Evolutionary conservation across 1,284 basidiomycete genomes (phyloP), one percentile per base, ranked within the genome.

Genomic region (Pseudozyma thailandica): DNA sequence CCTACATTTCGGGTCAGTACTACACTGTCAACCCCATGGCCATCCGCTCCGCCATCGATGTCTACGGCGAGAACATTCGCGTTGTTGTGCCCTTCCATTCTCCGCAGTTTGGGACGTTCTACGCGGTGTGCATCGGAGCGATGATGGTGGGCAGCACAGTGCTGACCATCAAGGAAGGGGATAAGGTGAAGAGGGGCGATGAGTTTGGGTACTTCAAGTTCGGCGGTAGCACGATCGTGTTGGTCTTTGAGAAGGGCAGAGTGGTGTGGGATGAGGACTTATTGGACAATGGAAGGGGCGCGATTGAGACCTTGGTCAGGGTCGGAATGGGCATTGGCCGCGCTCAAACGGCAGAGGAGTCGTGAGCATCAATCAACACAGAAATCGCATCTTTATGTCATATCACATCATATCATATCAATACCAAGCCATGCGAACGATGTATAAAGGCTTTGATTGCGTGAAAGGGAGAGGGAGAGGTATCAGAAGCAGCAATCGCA

Each of bases 251-350:
- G 84, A 90, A 89, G 75, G 91, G 90, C 9, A 86, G 84, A 1
- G 87, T 96, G 7, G 85, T 89, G 77, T 97, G 92, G 90, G 95
- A 98, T 77, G 90, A 93, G 71, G 95, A 98, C 82, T 83, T 97
- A n/a, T 76, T 93, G 23, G 86, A 91, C 35, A 89, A 88, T 71
- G 90, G 90, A 30, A 75, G 84, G 50, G 83, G 85, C 51, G 85
- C 86, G 18, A 85, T 90, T 48, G 92, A 93, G 84, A 92, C 90
- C 18, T 83, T 91, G 6, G 86, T 93, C 33, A 87, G 88, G 83
- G 90, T 90, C 6, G 79, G 79, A 6, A 78, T 74, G 71, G 72
- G 78, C 16, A 43, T 81, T 16, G 79, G 76, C 0, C 50, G 61
- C 15, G 61, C n/a, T n/a, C n/a, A n/a, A n/a, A n/a, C n/a, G n/a